Conservation (phyloP, 495 filamentous ascomycete genomes). For the Penicillium macrosclerotiorum region DNA sequence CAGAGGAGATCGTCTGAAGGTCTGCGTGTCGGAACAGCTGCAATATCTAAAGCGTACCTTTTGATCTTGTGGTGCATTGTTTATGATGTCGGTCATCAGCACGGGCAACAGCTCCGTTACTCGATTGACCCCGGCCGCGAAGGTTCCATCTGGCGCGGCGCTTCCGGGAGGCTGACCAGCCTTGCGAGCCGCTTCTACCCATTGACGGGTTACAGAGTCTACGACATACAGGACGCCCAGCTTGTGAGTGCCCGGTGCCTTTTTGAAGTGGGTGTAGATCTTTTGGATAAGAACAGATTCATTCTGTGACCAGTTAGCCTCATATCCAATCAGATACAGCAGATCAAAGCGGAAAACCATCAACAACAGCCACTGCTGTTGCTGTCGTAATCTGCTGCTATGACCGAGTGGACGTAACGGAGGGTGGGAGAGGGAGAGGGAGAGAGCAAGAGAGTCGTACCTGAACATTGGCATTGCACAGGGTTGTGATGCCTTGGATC, state of each 20-base stretch:
- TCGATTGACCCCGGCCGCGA: conserved; percentile 91
- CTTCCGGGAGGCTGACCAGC: conserved; percentile 76
- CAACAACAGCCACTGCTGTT: too few species aligned
- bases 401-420: background rate
- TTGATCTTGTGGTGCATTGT: conserved; percentile 87
- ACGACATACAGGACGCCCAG: conserved; percentile 99
- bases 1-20: background rate
- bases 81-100: conserved; percentile 93
- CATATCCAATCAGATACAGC: too few species aligned
- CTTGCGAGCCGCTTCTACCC: conserved; percentile 91
- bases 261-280: conserved; percentile 96
- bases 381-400: too few species aligned
- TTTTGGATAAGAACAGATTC: conserved; percentile 95
- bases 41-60: conserved; percentile 94
- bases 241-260: conserved; percentile 91
- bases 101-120: conserved; percentile 90
- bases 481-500: conserved; percentile 77
- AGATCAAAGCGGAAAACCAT: too few species aligned
- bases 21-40: too few species aligned
- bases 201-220: conserved; percentile 99
- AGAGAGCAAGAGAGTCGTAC: conserved; percentile 60
- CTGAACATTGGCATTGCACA: conserved; percentile 90
- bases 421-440: too few species aligned
- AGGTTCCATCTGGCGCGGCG: conserved; percentile 82
- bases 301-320: conserved; percentile 61